phyloP scores from a whole-genome alignment of 164 flowering plant genomes.

The Aristolochia californica region DNA sequence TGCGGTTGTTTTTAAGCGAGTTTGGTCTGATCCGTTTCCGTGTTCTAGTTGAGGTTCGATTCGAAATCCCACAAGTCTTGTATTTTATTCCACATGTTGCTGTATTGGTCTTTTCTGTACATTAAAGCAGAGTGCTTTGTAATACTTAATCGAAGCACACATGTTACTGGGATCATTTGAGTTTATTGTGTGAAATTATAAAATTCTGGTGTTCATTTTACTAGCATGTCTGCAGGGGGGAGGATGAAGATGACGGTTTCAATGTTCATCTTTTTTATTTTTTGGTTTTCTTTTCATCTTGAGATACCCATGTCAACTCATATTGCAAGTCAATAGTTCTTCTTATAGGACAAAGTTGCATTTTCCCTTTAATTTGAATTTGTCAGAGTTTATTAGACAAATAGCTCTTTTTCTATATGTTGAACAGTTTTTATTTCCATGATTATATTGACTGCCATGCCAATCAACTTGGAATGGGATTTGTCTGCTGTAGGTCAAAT shows the following conservation, averaged over 20 bases:
- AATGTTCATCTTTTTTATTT: neutral
- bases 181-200: neutral
- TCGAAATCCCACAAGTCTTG: neutral
- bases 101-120: neutral
- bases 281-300: neutral
- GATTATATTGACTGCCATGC: neutral
- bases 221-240: neutral
- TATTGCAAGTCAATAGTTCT: neutral
- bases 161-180: neutral
- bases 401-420: neutral
- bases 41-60: slow-evolving; percentile 72
- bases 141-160: neutral
- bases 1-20: slow-evolving; percentile 74
- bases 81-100: no score
- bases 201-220: neutral
- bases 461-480: neutral
- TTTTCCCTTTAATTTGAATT: neutral
- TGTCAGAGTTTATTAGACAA: neutral
- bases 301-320: neutral
- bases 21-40: slow-evolving; percentile 73
- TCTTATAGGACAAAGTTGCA: neutral
- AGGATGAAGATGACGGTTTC: neutral
- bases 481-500: slow-evolving; percentile 52
- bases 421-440: neutral
- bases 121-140: neutral